Percentiles rank a stretch among this genome's conserved stretches.
These are phyloP conservation scores for Triangularia setosa DNA, from an alignment of 2,329 filamentous ascomycete genomes.

Conservation along the genomic window DNA sequence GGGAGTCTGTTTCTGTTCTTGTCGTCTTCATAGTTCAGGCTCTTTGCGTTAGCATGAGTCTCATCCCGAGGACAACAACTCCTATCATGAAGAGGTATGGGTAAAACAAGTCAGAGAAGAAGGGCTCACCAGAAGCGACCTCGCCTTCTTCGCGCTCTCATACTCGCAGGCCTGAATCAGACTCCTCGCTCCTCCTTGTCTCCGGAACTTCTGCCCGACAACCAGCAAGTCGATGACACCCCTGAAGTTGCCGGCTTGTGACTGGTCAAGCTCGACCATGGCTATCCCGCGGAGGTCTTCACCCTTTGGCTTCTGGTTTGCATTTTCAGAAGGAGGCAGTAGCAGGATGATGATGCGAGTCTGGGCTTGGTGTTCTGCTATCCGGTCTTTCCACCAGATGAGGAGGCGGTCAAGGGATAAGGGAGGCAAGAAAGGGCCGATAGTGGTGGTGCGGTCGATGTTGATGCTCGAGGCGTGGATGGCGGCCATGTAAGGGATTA, in stretches of 20 bases:
- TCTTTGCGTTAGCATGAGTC: background rate
- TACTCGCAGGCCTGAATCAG: constrained; percentile 53
- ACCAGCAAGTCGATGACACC: constrained; percentile 56
- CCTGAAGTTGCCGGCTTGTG: constrained; percentile 54
- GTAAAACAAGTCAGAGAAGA: background rate
- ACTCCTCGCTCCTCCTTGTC: constrained; percentile 47
- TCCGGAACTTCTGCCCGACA: constrained; percentile 48
- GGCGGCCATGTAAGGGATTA: constrained; percentile 54
- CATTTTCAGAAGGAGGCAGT: constrained; percentile 34
- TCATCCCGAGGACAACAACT: background rate
- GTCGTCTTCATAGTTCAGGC: constrained; percentile 15
- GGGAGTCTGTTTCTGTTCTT: constrained; percentile 33
- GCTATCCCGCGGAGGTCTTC: constrained; percentile 52
- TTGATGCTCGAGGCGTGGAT: constrained; percentile 59
- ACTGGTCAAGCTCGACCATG: constrained; percentile 48
- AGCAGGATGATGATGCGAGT: constrained; percentile 52
- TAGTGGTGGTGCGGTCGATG: constrained; percentile 45
- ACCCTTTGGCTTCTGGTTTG: constrained; percentile 36
- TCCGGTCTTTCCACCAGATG: constrained; percentile 52
- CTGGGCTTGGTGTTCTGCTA: constrained; percentile 44
- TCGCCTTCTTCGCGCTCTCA: constrained; percentile 46
- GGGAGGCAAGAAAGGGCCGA: constrained; percentile 58
- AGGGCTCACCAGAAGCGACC: constrained; percentile 50
- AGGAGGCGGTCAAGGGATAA: constrained; percentile 53
- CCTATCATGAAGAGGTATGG: background rate